A percentile compares a stretch with the other conserved stretches of the same genome.
Conservation (phyloP, 805 yeast species). For the Clavispora phyllophila region DNA sequence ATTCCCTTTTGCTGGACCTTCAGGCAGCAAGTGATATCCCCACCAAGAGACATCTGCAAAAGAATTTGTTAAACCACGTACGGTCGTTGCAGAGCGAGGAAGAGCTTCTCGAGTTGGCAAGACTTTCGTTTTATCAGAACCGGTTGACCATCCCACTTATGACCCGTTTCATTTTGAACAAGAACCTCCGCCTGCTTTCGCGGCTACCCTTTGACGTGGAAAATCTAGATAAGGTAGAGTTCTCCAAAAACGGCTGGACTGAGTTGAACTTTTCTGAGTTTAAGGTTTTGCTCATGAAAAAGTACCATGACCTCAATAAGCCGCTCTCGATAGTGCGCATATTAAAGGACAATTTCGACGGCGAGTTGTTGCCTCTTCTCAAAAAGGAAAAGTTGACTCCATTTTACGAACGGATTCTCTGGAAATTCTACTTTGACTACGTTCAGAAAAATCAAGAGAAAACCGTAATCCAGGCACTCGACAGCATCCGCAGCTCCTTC, state of each 20-base stretch:
- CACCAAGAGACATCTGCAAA: constrained; percentile 7
- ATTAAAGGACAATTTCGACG: constrained; percentile 24
- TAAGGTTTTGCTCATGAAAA: constrained; percentile 29
- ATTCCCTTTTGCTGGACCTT: constrained; percentile 24
- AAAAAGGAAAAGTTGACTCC: constrained; percentile 19
- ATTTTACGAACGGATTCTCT: constrained; percentile 36
- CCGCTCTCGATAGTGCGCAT: constrained; percentile 28
- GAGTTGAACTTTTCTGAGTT: constrained; percentile 21
- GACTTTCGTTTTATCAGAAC: constrained; percentile 22
- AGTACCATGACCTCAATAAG: constrained; percentile 29
- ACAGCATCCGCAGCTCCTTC: constrained; percentile 21
- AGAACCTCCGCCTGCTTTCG: constrained; percentile 11
- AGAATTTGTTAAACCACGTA: constrained; percentile 17
- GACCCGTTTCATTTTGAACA: constrained; percentile 25
- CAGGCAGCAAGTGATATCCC: constrained; percentile 10
- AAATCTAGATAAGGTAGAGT: constrained; percentile 16
- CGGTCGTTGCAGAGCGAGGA: constrained; percentile 15
- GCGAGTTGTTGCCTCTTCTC: constrained; percentile 22
- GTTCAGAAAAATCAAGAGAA: constrained; percentile 17
- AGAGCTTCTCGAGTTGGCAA: constrained; percentile 18
- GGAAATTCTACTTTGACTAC: constrained; percentile 39
- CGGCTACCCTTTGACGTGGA: constrained; percentile 17
- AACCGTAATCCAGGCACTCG: constrained; percentile 19
- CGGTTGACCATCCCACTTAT: constrained; percentile 21
- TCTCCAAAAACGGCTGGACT: constrained; percentile 17